Base-by-base conservation (phyloP, 75 land plant genomes). In the Selaginella moellendorffii region DNA sequence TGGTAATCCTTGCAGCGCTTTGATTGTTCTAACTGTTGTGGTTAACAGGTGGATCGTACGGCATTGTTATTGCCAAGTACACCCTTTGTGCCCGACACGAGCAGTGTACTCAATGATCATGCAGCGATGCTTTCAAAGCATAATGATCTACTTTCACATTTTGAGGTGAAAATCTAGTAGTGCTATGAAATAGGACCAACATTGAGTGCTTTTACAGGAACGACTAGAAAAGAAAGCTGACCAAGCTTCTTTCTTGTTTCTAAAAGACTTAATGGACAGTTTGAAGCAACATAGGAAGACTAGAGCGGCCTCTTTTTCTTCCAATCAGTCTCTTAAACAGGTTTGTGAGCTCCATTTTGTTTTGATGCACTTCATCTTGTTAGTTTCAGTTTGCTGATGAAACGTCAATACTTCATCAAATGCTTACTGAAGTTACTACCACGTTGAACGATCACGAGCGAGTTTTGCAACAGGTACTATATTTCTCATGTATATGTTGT, bases 381-480 rank as follows among this genome's bases (percentile, higher is more conserved):
- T n/a, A n/a, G n/a, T n/a, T n/a, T n/a, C n/a, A n/a, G n/a, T n/a
- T 36, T 36, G 46, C 46, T 5, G 46, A 36, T 36, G 46, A 36
- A 5, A 5, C 46, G 46, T 36, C n/a, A n/a, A n/a, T 36, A 14
- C 46, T 36, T 36, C 5, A 36, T 36, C 46, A 36, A 36, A 5
- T 36, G 46, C 14, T 5, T 5, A 14, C 46, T 36, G 46, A 36
- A 36, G 46, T 36, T 36, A 36, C 46, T 5, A 14, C 46, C 5
- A 36, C 46, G 5, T 36, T 36, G 14, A 36, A 36, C 14, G 46
- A 36, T 14, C 46, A 36, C 14, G 46, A 36, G 46, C 5, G 46
- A 36, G 46, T 36, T 36, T 36, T 36, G 46, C 46, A 36, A 36
- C 46, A 36, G 46, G 46, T 36, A 36, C 46, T n/a, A n/a, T n/a